A percentile compares a stretch with the other conserved stretches of the same genome.
Evolutionary conservation across 108 stramenopile genomes (phyloP).

Genomic region (Cylindrotheca closterium): DNA sequence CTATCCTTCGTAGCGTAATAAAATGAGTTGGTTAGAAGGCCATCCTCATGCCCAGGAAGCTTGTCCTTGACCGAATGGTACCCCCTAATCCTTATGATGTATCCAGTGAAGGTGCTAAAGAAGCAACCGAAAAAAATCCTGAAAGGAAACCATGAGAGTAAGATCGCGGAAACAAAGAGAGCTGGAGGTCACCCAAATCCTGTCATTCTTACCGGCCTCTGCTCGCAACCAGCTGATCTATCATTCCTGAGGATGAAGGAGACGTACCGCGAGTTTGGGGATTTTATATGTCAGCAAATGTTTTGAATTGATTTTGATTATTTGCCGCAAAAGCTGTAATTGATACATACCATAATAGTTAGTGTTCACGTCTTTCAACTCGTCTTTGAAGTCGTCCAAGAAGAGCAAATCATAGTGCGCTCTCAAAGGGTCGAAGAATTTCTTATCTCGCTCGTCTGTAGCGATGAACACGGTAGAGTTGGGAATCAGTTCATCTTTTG

Average conservation of each 20-base stretch:
- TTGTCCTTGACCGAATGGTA: constrained; percentile 57
- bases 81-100: constrained; percentile 67
- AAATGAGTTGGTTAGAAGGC: constrained; percentile 41
- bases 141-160: no score
- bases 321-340: no score
- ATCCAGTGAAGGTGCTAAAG: constrained; percentile 45
- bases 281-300: no score
- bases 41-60: constrained; percentile 45
- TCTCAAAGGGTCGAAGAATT: constrained; percentile 70
- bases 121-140: neutral
- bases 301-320: no score
- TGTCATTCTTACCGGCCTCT: constrained; percentile 34
- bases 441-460: constrained; percentile 83
- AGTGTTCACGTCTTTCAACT: constrained; percentile 47
- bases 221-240: constrained; percentile 86
- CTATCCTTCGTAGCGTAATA: constrained; percentile 50
- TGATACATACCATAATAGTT: constrained; percentile 85
- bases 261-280: no score
- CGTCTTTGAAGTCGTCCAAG: constrained; percentile 69
- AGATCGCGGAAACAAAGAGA: no score
- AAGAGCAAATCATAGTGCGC: constrained; percentile 68
- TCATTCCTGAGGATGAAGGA: no score
- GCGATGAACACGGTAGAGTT: constrained; percentile 74
- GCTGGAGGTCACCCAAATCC: no score
- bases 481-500: constrained; percentile 52